These are phyloP conservation scores for Solanum habrochaites DNA, from an alignment of 257 asterid genomes.

Conservation along the genomic window DNA sequence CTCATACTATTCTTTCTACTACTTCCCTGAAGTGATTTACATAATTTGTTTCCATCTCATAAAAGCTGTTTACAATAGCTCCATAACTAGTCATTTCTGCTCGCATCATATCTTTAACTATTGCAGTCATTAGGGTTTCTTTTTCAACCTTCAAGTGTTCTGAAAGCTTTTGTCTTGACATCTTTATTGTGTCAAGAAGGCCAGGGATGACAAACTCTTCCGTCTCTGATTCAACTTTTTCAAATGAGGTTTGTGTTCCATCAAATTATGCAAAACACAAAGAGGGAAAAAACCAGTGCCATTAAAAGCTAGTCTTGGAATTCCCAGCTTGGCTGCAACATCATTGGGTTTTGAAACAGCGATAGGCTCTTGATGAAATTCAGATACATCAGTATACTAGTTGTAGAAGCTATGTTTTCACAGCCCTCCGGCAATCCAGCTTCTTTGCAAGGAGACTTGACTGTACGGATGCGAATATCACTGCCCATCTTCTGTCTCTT, in stretches of 20 bases:
- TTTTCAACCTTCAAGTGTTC: not conserved
- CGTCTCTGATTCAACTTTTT: slow-evolving; percentile 8
- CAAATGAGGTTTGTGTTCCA: slow-evolving; percentile 7
- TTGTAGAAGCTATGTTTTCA: slow-evolving; percentile 19
- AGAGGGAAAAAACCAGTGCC: slow-evolving; percentile 21
- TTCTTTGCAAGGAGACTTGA: slow-evolving; percentile 14
- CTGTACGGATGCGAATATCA: slow-evolving; percentile 5
- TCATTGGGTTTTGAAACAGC: slow-evolving; percentile 16
- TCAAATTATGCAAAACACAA: not conserved
- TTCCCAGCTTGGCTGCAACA: slow-evolving; percentile 1
- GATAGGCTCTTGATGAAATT: not conserved
- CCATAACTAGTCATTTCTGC: slow-evolving; percentile 27
- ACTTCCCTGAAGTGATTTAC: slow-evolving; percentile 13
- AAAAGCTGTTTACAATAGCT: slow-evolving; percentile 33
- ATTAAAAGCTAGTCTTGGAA: slow-evolving; percentile 13
- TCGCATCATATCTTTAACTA: not conserved
- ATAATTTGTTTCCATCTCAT: slow-evolving; percentile 28
- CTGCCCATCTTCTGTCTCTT: slow-evolving; percentile 6
- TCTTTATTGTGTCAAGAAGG: slow-evolving; percentile 8
- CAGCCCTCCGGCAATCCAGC: slow-evolving; percentile 28
- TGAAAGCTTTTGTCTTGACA: slow-evolving; percentile 13
- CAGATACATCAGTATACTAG: slow-evolving; percentile 8
- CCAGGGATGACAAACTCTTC: slow-evolving; percentile 22
- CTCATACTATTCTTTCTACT: slow-evolving; percentile 10
- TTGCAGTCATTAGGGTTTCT: not conserved